Base-by-base conservation (phyloP, 306 rosid species). In the Argentina anserina region DNA sequence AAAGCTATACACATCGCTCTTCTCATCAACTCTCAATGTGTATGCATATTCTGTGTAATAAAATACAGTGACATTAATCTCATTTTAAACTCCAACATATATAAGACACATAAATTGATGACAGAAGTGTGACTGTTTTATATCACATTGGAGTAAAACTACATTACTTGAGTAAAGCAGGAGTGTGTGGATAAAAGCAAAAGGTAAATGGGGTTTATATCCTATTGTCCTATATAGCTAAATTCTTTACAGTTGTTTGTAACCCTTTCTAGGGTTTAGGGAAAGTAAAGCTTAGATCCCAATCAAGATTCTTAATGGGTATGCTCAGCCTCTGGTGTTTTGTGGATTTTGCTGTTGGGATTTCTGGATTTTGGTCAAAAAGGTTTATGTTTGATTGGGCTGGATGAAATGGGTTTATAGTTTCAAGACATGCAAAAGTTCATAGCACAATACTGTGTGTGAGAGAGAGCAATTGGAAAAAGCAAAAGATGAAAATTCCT, bases 1-100 rank as follows among this genome's bases (percentile, higher is more conserved):
- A 46, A 79, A 92, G 79, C 98, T 92, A 61, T 92, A 92, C 1
- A 92, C 97, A 64, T 92, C 98, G 62, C 96, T 92, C 65, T 92
- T 92, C 74, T 88, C 97, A 26, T 90, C 97, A 25, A 90, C 96
- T 80, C 75, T 88, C 66, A 93, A 76, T 59, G 98, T 93, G 86
- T 93, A 93, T 37, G 98, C 98, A 84, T 93, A 93, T 64, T 93
- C 98, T 90, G 92, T 46, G 23, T 41, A 78, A 70, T 29, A 1
- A 43, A 9, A 43, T 36, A 65, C 50, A 62, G 4, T 28, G 23
- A 31, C 13, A 67, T 34, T 56, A 10, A 55, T 37, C 39, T 36
- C 17, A 53, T 15, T 21, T 9, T 17, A 70, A 12, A 70, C 59
- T 8, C n/a, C n/a, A n/a, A n/a, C n/a, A n/a, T 70, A 33, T 23